Evolutionary conservation across 2,329 filamentous ascomycete genomes (phyloP).

Genomic region (Dendryphion nanum): DNA sequence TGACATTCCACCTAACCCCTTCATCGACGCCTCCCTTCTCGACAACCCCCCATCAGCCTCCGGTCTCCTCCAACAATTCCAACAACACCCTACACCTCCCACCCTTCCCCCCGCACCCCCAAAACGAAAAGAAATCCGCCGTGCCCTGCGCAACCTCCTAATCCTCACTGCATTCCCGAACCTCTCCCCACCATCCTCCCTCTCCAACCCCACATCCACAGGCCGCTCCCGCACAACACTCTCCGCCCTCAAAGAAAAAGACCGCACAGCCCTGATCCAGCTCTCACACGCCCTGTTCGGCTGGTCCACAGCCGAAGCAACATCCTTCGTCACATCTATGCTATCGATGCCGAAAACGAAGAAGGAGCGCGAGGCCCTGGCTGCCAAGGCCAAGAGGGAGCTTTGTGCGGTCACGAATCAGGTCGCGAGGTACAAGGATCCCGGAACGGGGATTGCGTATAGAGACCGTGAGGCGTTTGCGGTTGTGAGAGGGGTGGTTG

Average conservation of each 20-base stretch:
- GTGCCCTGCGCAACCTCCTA: conserved; percentile 57
- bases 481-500: conserved; percentile 72
- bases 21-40: conserved; percentile 2
- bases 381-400: conserved; percentile 31
- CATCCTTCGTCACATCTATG: conserved; percentile 36
- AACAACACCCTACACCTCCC: conserved; percentile 17
- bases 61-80: conserved; percentile 14
- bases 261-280: conserved; percentile 53
- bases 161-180: conserved; percentile 50
- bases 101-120: conserved; percentile 20
- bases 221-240: conserved; percentile 52
- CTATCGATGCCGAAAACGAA: conserved; percentile 48
- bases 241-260: conserved; percentile 29
- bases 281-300: conserved; percentile 48
- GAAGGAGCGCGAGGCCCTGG: conserved; percentile 39
- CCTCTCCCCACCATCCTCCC: conserved; percentile 43
- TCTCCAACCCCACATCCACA: conserved; percentile 44
- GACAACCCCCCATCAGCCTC: conserved; percentile 15
- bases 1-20: no score
- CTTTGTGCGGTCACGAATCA: conserved; percentile 79
- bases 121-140: conserved; percentile 42
- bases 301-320: conserved; percentile 29
- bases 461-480: conserved; percentile 76
- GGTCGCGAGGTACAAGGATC: conserved; percentile 80
- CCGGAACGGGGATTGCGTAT: conserved; percentile 79